Percentiles rank a stretch among this genome's conserved stretches.
These are phyloP conservation scores for Neurospora terricola DNA, from an alignment of 495 filamentous ascomycete genomes.

Conservation along the genomic window DNA sequence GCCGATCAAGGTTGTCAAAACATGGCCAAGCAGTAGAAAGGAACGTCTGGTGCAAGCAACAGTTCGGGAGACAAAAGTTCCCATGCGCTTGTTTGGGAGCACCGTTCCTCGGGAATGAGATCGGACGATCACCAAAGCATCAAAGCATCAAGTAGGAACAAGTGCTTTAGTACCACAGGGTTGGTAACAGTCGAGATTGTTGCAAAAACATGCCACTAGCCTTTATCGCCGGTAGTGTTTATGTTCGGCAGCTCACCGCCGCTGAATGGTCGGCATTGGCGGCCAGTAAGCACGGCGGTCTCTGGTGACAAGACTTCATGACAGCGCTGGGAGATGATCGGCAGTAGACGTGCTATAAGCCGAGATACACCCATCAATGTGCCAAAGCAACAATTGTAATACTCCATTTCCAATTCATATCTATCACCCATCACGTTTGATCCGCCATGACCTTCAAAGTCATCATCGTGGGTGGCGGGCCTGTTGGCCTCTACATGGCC, in stretches of 20 bases:
- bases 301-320: not conserved
- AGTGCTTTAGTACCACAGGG: not conserved
- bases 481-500: constrained; percentile 39
- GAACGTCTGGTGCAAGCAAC: not conserved
- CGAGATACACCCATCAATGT: not conserved
- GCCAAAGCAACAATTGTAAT: not conserved
- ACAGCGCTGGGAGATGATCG: not conserved
- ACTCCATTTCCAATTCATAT: not conserved
- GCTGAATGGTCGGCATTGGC: not conserved
- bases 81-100: not conserved
- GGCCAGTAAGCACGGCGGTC: not conserved
- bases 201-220: not conserved
- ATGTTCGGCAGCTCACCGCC: not conserved
- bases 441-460: constrained; percentile 27
- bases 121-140: not conserved
- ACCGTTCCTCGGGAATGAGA: not conserved
- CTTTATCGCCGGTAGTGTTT: not conserved
- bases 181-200: not conserved
- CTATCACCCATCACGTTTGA: not conserved
- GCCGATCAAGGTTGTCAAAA: not conserved
- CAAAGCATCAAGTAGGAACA: not conserved
- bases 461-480: constrained; percentile 44
- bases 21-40: not conserved
- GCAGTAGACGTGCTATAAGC: not conserved
- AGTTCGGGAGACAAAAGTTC: not conserved